These are phyloP conservation scores for Ogataea pini DNA, from an alignment of 805 yeast genomes.

Conservation along the genomic window DNA sequence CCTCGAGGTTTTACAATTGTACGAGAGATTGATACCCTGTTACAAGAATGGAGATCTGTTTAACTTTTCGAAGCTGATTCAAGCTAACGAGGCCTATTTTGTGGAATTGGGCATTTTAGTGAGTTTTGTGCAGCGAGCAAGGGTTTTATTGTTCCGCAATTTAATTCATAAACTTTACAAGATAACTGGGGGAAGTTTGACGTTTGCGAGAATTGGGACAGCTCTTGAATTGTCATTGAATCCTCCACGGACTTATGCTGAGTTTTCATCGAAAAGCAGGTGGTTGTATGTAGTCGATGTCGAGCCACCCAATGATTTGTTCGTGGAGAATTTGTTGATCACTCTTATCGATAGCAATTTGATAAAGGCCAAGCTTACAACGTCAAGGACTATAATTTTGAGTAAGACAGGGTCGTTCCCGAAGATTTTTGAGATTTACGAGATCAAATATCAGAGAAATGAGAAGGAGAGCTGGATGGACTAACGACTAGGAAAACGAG, in stretches of 20 bases:
- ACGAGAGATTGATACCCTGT: conserved; percentile 39
- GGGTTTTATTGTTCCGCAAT: conserved; percentile 49
- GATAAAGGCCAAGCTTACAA: conserved; percentile 50
- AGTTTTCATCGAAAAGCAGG: conserved; percentile 14
- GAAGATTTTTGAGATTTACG: conserved; percentile 22
- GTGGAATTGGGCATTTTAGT: conserved; percentile 41
- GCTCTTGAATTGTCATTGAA: conserved; percentile 31
- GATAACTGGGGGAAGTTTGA: conserved; percentile 15
- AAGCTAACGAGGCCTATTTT: conserved; percentile 40
- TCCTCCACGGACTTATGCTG: conserved; percentile 6
- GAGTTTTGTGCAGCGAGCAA: conserved; percentile 46
- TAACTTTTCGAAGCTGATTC: conserved; percentile 36
- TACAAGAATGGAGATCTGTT: conserved; percentile 45
- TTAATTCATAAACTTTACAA: conserved; percentile 29
- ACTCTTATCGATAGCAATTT: conserved; percentile 55
- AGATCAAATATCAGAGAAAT: conserved; percentile 22
- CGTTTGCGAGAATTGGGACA: conserved; percentile 23
- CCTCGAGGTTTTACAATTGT: conserved; percentile 32
- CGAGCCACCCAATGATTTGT: conserved; percentile 37
- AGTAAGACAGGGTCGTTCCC: conserved; percentile 36
- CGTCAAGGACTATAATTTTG: conserved; percentile 28
- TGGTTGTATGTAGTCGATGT: conserved; percentile 23
- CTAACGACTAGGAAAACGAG: conserved; percentile 1
- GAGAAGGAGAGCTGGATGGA: conserved; percentile 35
- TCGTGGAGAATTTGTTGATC: conserved; percentile 51